phyloP scores from a whole-genome alignment of 306 rosid species.

The Boehmeria nivea region DNA sequence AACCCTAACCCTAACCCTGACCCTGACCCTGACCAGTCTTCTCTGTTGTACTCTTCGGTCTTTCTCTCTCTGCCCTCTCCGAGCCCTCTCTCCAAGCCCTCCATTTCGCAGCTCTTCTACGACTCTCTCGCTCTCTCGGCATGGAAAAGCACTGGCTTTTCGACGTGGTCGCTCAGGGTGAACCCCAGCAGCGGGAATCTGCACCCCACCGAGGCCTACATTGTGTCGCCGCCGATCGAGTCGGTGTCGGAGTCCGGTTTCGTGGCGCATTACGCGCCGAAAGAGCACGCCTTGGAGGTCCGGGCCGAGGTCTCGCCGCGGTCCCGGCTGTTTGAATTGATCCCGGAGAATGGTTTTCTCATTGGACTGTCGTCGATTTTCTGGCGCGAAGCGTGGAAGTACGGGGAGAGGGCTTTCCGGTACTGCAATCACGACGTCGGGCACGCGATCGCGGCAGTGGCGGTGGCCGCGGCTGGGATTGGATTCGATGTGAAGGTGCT shows the following conservation, averaged over 20 bases:
- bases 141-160: conserved; percentile 61
- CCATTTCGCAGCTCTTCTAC: conserved; percentile 67
- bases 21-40: conserved; percentile 11
- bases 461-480: conserved; percentile 70
- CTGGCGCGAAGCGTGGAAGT: conserved; percentile 98
- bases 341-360: conserved; percentile 54
- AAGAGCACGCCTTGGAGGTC: conserved; percentile 79
- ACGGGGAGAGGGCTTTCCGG: conserved; percentile 89
- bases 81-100: conserved; percentile 57
- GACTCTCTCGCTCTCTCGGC: conserved; percentile 87
- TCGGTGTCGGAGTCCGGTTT: conserved; percentile 46
- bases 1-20: not conserved
- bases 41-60: conserved; percentile 61
- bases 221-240: conserved; percentile 48
- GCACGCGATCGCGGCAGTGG: conserved; percentile 82
- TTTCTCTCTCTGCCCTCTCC: conserved; percentile 63
- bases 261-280: conserved; percentile 88
- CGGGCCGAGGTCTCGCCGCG: conserved; percentile 57
- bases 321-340: conserved; percentile 26
- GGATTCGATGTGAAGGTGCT: conserved; percentile 93
- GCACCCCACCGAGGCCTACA: conserved; percentile 87
- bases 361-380: conserved; percentile 78
- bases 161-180: conserved; percentile 89
- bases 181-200: conserved; percentile 90
- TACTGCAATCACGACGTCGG: conserved; percentile 92